phyloP scores from a whole-genome alignment of 257 asterid genomes.

The Verbena officinalis region DNA sequence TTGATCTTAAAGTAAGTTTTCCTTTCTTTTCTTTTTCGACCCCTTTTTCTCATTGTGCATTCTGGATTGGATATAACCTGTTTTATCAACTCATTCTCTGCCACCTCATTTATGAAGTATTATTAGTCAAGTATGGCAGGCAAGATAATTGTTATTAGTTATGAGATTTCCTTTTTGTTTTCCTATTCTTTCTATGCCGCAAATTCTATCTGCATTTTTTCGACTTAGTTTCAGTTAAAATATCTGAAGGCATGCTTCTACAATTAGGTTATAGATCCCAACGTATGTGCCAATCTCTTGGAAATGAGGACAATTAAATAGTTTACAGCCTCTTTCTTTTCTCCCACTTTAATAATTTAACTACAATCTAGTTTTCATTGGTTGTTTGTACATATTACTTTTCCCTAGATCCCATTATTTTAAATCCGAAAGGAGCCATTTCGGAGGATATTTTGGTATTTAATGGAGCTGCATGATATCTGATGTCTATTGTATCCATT shows the following conservation, averaged over 20 bases:
- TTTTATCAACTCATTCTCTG: conserved; percentile 4
- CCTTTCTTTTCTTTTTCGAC: conserved; percentile 15
- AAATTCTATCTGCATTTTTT: conserved; percentile 4
- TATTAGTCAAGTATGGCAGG: not conserved
- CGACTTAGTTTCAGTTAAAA: conserved; percentile 6
- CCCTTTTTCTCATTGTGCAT: conserved; percentile 17
- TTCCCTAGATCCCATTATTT: not conserved
- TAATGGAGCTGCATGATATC: not conserved
- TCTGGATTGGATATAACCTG: conserved; percentile 9
- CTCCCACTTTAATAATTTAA: not conserved
- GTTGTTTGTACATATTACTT: not conserved
- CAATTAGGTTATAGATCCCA: not conserved
- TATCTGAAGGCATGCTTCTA: conserved; percentile 5
- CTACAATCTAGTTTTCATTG: not conserved
- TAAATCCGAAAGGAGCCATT: conserved; percentile 2
- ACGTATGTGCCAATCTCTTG: conserved; percentile 2
- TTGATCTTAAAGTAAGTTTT: conserved; percentile 73
- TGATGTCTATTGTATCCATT: conserved; percentile 19
- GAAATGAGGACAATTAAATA: not conserved
- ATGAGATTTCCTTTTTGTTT: not conserved
- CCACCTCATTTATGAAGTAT: conserved; percentile 2
- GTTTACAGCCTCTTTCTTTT: conserved; percentile 1
- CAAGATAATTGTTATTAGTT: conserved; percentile 11
- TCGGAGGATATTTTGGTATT: not conserved
- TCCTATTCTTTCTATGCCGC: not conserved